Base-by-base conservation (phyloP, 768 basidiomycete species). In the Pisolithus marmoratus region DNA sequence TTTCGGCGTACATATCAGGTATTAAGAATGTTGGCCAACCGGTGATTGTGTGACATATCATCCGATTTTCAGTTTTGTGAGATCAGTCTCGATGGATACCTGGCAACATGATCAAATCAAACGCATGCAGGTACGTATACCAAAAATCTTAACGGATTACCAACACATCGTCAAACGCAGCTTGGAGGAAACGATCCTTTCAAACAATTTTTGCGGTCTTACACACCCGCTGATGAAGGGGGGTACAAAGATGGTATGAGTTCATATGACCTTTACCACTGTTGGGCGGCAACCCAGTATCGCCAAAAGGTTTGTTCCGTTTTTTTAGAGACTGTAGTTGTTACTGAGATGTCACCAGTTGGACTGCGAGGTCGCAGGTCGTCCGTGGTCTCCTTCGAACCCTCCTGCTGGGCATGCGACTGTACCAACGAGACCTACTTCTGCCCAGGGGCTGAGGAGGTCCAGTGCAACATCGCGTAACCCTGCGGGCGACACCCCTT, bases 61-160 rank as follows among this genome's bases (percentile, higher is more conserved):
- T 51, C n/a, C 38, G 38, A 17, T 51, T 61, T 45, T 41, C 70
- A 90, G 88, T 67, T 95, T 94, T 69, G 90, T 95, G 50, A 79
- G 94, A 65, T 92, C 90, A 38, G 82, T 94, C 57, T 93, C 93
- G 49, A 97, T 96, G 94, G 94, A 96, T 71, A 88, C 92, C 58
- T 96, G 94, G 92, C 85, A 89, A 58, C 80, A 84, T 36, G 91
- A 94, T 53, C 93, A 96, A 69, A 72, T 92, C 57, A 84, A 67
- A 61, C 79, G 90, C 57, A 97, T 99, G 93, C 85, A 89, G 83
- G 92, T 93, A 46, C 48, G 73, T 65, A 51, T 44, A 38, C 46
- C 42, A 34, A 48, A n/a, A 15, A 53, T 41, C 34, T 54, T 46
- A 49, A 44, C 20, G 49, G 37, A 38, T 45, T 5, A 22, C 23